Base-by-base conservation (phyloP, 2,329 filamentous ascomycete species). In the Ceratocystis cubensis region DNA sequence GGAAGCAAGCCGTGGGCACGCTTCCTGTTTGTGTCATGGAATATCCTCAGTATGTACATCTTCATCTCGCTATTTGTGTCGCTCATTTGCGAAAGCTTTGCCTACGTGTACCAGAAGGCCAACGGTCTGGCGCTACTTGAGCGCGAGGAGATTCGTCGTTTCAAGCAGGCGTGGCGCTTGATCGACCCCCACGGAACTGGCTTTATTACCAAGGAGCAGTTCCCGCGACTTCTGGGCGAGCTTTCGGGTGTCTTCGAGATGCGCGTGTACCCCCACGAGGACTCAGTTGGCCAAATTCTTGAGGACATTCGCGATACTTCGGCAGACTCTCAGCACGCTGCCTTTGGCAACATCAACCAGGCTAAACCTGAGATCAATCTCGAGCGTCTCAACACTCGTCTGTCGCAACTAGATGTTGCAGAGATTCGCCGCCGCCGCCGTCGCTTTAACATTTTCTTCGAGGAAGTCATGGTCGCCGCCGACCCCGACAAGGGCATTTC, bases 31-130 rank as follows among this genome's bases (percentile, higher is more conserved):
- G 91, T 97, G 67, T 85, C 88, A 3, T 99, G 94, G 94, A 99
- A 99, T 78, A 93, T 99, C 72, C 83, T 99, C 76, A 97, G 93
- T 88, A 99, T 99, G 94, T 99, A 99, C 77, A 96, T 99, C 72
- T 99, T 99, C 73, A 93, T 97, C 73, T 96, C 93, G 73, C 79
- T 99, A 73, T 99, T 99, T 75, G 93, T 99, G 68, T 99, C 94
- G 62, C 85, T 99, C 74, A 99, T 99, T 71, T 99, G 95, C 77
- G 94, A 99, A 78, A 97, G 92, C 76, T 99, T 99, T 81, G 96
- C 91, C 75, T 99, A 99, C 73, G 94, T 99, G 70, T 99, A 97
- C 75, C 95, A 99, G 77, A 85, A 91, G 69, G 96, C 93, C 69
- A 96, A 89, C 72, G 91, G 91, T n/a, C 82, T 96, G 71, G 91